These are phyloP conservation scores for Aspergillus baeticus DNA, from an alignment of 495 filamentous ascomycete species.

Conservation along the genomic window DNA sequence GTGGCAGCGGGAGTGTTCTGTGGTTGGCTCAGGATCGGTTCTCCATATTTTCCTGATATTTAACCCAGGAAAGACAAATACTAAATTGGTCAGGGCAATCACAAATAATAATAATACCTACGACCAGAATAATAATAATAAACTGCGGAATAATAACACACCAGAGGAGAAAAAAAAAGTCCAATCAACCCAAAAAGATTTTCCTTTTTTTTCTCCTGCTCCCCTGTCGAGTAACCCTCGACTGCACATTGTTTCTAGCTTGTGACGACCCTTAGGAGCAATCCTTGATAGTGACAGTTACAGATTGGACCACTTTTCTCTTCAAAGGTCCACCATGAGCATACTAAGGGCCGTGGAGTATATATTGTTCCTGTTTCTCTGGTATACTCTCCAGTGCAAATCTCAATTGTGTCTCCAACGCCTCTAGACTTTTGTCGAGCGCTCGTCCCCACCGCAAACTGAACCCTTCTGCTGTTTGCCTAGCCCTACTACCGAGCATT, in stretches of 20 bases:
- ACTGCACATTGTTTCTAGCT: constrained; percentile 22
- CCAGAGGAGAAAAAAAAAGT: not conserved
- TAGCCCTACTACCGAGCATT: not conserved
- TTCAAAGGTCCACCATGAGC: constrained; percentile 18
- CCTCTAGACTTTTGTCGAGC: not conserved
- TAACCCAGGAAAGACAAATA: not conserved
- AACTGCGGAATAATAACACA: constrained; percentile 10
- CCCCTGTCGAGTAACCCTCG: constrained; percentile 20
- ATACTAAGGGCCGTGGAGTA: constrained; percentile 1
- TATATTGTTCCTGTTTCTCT: constrained; percentile 16
- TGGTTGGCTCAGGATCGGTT: constrained; percentile 8
- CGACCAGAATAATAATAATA: constrained; percentile 6
- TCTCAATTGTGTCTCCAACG: not conserved
- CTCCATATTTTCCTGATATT: constrained; percentile 14
- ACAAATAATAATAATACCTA: not conserved
- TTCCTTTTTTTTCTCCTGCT: not conserved
- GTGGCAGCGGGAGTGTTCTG: not conserved
- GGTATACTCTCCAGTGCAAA: not conserved
- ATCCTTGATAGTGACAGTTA: constrained; percentile 12
- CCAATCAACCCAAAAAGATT: not conserved
- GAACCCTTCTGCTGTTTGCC: not conserved
- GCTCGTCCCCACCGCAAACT: not conserved
- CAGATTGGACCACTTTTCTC: constrained; percentile 17
- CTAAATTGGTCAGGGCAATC: not conserved
- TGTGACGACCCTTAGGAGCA: constrained; percentile 19